Base-by-base conservation (phyloP, 768 basidiomycete species). In the Tephrocybe sp. region DNA sequence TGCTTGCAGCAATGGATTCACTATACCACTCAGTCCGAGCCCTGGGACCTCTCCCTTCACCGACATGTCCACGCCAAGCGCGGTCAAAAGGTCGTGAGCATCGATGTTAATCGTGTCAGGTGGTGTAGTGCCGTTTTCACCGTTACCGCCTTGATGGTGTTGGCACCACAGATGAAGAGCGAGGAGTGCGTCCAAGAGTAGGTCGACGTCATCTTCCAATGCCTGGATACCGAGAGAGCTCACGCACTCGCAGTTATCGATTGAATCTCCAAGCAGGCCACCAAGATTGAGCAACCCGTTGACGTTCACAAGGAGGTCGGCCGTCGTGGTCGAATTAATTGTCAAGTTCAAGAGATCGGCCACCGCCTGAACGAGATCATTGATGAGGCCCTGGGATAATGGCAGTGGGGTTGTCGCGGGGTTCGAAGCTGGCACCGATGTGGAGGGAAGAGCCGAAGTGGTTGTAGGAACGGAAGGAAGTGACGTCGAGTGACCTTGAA, bases 161-260 rank as follows among this genome's bases (percentile, higher is more conserved):
- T 46, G 16, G 27, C 52, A 54, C 57, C 52, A 57, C 13, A 33
- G 11, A 11, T 56, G 50, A 21, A 60, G 43, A 23, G 38, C 21
- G 22, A 57, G 51, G 19, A 57, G 47, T 38, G 39, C 47, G 22
- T 53, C 40, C 29, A 49, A n/a, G 27, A 59, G 46, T 1, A 25
- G 23, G 6, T 57, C 31, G 16, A 55, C 46, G 34, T 55, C 45
- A 10, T 52, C 22, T 16, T 48, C 50, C 25, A 57, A 15, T 10
- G 44, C 37, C 23, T 48, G 45, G 24, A 59, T 34, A 10, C 56
- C 56, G 11, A 55, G 38, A 11, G 44, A 39, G 9, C 42, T 42
- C 7, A 55, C 25, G 42, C 57, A 59, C 6, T 30, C 42, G 23
- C 57, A 56, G 8, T 39, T n/a, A 40, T 48, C n/a, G 12, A 57